Evolutionary conservation across 495 filamentous ascomycete species (phyloP), one percentile per base, ranked within the genome.

Genomic region (Saxophila tyrrhenica): DNA sequence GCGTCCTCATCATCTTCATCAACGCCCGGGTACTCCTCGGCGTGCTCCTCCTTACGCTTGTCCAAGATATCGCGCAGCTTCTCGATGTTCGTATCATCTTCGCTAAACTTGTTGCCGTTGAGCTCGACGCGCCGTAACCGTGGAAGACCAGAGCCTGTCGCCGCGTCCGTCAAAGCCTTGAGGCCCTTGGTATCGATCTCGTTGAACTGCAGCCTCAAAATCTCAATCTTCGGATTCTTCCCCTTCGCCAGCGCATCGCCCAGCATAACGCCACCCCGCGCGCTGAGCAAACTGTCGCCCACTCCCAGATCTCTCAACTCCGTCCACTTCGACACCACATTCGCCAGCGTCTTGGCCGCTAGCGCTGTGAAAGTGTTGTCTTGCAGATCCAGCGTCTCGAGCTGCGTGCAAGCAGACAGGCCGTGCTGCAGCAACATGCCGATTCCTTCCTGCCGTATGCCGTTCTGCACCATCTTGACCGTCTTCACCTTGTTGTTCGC

Each of bases 401-500:
- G 74, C 32, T 71, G 70, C 20, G 64, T 73, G 29, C 84, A 78
- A 57, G 83, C 75, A 49, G 76, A 73, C 39, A 98, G 74, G 56
- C 92, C 92, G 45, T 89, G 74, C 55, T 77, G 79, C 47, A 98
- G 64, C 45, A 98, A 70, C 57, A 79, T 72, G 50, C 80, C 79
- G 62, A 95, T 88, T 55, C 92, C 92, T 70, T 96, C 88, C 64
- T 91, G 87, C 29, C 92, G 79, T 57, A 98, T 98, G 46, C 94
- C 92, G 68, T 98, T 97, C 69, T 97, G 92, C 35, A 92, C 89
- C 92, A 98, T 96, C 78, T 90, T 94, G 51, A 98, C 80, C 48
- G 81, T 82, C 67, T 83, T 85, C 25, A 97, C 75, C 24, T 78
- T 78, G 43, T 78, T 81, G 67, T 97, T 87, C 51, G 87, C 83